phyloP scores from a whole-genome alignment of 2,329 filamentous ascomycete species.

The Coleophoma cylindrospora region DNA sequence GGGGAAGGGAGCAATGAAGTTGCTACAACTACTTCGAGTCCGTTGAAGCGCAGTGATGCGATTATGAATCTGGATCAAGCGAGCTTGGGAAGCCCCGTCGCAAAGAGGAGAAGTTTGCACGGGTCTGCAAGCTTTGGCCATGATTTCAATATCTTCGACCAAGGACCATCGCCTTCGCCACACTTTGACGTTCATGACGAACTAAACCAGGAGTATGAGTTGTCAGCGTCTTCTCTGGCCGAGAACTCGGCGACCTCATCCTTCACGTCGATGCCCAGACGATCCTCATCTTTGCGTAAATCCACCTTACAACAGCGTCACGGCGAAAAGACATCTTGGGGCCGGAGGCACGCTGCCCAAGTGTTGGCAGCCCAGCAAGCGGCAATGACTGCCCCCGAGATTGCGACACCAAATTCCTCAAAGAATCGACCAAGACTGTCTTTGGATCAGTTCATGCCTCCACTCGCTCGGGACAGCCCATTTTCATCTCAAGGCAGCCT shows the following conservation, averaged over 20 bases:
- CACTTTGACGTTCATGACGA: slow-evolving; percentile 51
- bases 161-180: slow-evolving; percentile 34
- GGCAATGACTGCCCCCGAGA: slow-evolving; percentile 33
- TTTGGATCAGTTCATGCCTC: slow-evolving; percentile 70
- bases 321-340: slow-evolving; percentile 61
- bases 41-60: slow-evolving; percentile 86
- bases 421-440: slow-evolving; percentile 68
- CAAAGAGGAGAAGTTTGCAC: slow-evolving; percentile 86
- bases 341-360: slow-evolving; percentile 52
- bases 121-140: slow-evolving; percentile 58
- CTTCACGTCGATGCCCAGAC: slow-evolving; percentile 52
- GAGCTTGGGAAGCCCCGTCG: slow-evolving; percentile 76
- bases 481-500: slow-evolving; percentile 52
- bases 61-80: slow-evolving; percentile 82
- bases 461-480: slow-evolving; percentile 57
- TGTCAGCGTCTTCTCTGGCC: slow-evolving; percentile 31
- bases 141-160: slow-evolving; percentile 74
- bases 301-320: slow-evolving; percentile 85
- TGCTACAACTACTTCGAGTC: slow-evolving; percentile 62
- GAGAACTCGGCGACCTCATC: slow-evolving; percentile 31
- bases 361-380: slow-evolving; percentile 23
- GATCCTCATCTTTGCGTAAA: slow-evolving; percentile 74
- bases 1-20: slow-evolving; percentile 36
- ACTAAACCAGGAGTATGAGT: slow-evolving; percentile 46
- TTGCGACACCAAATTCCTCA: slow-evolving; percentile 49